A percentile compares a stretch with the other conserved stretches of the same genome.
Conservation (phyloP, 352 stramenopile genomes). For the Phytopythium boreale region DNA sequence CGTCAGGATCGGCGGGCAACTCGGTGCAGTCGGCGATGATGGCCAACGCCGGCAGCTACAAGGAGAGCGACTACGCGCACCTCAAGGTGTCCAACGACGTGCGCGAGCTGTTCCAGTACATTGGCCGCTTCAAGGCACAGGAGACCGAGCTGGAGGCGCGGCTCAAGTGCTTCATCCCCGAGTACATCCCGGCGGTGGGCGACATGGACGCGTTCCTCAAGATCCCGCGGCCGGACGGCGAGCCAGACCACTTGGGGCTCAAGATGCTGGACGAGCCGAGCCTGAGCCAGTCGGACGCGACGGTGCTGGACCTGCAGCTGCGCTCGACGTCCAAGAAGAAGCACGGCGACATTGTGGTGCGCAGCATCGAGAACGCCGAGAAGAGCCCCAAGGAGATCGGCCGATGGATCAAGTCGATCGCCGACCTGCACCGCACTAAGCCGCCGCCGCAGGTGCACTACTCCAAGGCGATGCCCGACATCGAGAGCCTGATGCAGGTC, state of each 20-base stretch:
- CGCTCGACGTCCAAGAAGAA: constrained; percentile 94
- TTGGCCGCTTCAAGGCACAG: constrained; percentile 93
- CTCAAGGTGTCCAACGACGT: constrained; percentile 90
- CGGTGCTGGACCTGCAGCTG: constrained; percentile 94
- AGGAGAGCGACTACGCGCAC: constrained; percentile 84
- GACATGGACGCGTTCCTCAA: constrained; percentile 97
- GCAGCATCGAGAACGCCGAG: constrained; percentile 93
- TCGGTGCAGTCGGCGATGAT: constrained; percentile 56
- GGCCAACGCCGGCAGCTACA: constrained; percentile 75
- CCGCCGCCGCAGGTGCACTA: constrained; percentile 92
- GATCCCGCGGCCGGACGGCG: constrained; percentile 90
- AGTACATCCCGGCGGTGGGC: constrained; percentile 95
- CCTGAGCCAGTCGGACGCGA: constrained; percentile 91
- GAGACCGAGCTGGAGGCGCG: constrained; percentile 94
- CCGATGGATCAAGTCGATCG: constrained; percentile 94
- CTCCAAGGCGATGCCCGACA: constrained; percentile 92
- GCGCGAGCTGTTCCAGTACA: constrained; percentile 92
- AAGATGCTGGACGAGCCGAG: constrained; percentile 94
- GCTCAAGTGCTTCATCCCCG: constrained; percentile 96
- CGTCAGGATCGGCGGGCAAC: constrained; percentile 10
- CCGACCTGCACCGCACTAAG: constrained; percentile 93
- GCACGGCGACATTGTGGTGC: constrained; percentile 89
- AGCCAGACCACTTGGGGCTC: constrained; percentile 88
- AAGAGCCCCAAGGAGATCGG: constrained; percentile 93
- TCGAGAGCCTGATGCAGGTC: constrained; percentile 94